Evolutionary conservation across 1,284 basidiomycete genomes (phyloP), one percentile per base, ranked within the genome.

Genomic region (Butyriboletus regius): DNA sequence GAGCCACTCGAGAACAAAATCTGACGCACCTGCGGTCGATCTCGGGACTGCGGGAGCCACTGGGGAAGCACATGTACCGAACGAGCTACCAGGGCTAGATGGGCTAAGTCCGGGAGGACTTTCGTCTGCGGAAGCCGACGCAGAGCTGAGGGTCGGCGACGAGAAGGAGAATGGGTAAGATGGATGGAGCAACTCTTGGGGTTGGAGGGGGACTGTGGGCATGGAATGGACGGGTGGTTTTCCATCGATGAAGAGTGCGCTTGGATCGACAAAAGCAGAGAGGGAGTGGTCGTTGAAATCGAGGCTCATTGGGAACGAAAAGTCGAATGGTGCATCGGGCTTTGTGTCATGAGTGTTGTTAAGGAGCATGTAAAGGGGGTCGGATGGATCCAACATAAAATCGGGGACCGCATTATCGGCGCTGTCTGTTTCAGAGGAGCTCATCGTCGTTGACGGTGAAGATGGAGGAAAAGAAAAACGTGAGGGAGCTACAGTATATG

Each of bases 201-300:
- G 63, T 15, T 53, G 62, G 42, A 54, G 56, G 49, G 51, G 62
- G 40, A 51, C 59, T 48, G 17, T 53, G 46, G 39, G 64, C 55
- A 42, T 58, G 51, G 57, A 61, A 56, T 54, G 38, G 14, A 46
- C 28, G 24, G 54, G 37, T 2, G 40, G 40, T 41, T 54, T 65
- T 17, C 39, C 45, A 12, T 56, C 54, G 40, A 78, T 71, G 58
- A 81, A 79, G 58, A 84, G 81, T 12, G 85, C 67, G 56, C 70
- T 79, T 13, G 85, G 83, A 54, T 87, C 81, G 50, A 86, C 74
- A 2, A 76, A 73, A 57, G 79, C 74, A 6, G 72, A 63, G 22
- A 75, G 68, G 48, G 63, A 63, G 54, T 59, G 50, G 22, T 57
- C 55, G 42, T 34, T 52, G 53, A 82, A 77, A 57, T 83, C 79